Conservation (phyloP, 495 filamentous ascomycete genomes). For the Cladorrhinum samala region DNA sequence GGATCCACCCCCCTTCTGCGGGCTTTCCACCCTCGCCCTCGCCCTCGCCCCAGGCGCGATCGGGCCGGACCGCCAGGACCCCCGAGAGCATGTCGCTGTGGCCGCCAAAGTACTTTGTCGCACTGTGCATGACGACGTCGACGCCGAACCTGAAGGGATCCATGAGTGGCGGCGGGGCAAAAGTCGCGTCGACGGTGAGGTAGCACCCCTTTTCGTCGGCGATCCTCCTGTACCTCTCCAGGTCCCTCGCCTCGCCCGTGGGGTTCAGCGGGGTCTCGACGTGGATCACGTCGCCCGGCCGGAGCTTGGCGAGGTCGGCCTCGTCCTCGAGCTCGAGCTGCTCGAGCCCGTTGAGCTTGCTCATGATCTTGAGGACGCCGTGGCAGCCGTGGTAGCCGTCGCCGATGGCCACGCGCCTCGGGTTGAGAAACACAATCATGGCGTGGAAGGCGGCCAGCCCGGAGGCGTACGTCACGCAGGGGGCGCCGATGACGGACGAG, state of each 20-base stretch:
- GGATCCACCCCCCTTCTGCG: constrained; percentile 42
- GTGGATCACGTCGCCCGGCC: constrained; percentile 77
- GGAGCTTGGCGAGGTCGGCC: constrained; percentile 39
- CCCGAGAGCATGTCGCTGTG: constrained; percentile 89
- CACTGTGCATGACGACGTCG: constrained; percentile 83
- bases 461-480: constrained; percentile 69
- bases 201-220: constrained; percentile 67
- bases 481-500: constrained; percentile 61
- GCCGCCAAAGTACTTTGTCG: constrained; percentile 93
- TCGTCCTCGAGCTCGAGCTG: constrained; percentile 54
- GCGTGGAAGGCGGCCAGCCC: constrained; percentile 87
- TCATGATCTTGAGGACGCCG: constrained; percentile 65
- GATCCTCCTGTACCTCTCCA: constrained; percentile 59
- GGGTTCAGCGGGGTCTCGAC: constrained; percentile 93
- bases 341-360: constrained; percentile 62
- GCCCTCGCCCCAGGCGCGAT: constrained; percentile 12
- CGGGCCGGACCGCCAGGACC: constrained; percentile 58
- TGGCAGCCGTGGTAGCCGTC: constrained; percentile 92
- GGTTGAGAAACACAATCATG: constrained; percentile 68
- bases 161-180: constrained; percentile 83
- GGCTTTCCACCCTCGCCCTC: constrained; percentile 28
- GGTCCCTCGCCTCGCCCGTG: constrained; percentile 68
- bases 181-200: constrained; percentile 85
- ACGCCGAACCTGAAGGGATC: constrained; percentile 77
- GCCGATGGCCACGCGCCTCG: constrained; percentile 68